These are phyloP conservation scores for Microcera coccophila DNA, from an alignment of 2,329 filamentous ascomycete species.

Conservation along the genomic window DNA sequence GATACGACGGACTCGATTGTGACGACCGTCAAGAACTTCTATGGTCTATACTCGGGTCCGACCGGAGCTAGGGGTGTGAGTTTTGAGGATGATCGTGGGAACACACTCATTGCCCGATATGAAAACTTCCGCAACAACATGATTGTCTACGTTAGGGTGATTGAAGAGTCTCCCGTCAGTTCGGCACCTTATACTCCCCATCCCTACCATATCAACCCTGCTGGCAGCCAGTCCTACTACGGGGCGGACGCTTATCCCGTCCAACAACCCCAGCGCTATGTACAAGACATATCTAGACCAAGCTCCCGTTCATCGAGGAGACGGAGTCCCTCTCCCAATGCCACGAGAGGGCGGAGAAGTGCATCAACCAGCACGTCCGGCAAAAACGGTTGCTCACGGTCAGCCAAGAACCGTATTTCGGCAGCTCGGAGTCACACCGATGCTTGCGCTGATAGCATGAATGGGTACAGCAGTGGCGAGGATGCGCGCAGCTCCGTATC, in stretches of 20 bases:
- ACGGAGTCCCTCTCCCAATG: constrained; percentile 73
- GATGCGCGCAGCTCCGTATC: constrained; percentile 69
- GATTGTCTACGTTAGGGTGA: constrained; percentile 87
- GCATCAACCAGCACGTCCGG: constrained; percentile 59
- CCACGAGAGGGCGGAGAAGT: constrained; percentile 69
- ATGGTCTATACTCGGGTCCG: constrained; percentile 80
- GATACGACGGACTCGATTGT: constrained; percentile 98
- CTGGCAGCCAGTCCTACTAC: constrained; percentile 49
- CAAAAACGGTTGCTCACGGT: constrained; percentile 67
- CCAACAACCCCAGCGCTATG: constrained; percentile 48
- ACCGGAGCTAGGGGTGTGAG: constrained; percentile 75
- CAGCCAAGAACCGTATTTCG: constrained; percentile 62
- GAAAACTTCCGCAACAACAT: constrained; percentile 94
- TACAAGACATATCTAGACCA: constrained; percentile 62
- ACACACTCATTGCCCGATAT: constrained; percentile 89
- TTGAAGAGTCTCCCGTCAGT: constrained; percentile 53
- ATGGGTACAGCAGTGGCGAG: constrained; percentile 84
- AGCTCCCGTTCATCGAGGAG: constrained; percentile 67
- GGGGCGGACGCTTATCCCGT: constrained; percentile 51
- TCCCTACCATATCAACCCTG: constrained; percentile 48
- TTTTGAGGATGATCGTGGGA: constrained; percentile 87
- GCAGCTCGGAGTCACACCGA: constrained; percentile 52
- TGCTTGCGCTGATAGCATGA: constrained; percentile 58
- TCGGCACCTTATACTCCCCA: constrained; percentile 49
- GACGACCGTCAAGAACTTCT: constrained; percentile 98